These are phyloP conservation scores for Trichoderma brevicompactum DNA, from an alignment of 2,329 filamentous ascomycete species.

Conservation along the genomic window DNA sequence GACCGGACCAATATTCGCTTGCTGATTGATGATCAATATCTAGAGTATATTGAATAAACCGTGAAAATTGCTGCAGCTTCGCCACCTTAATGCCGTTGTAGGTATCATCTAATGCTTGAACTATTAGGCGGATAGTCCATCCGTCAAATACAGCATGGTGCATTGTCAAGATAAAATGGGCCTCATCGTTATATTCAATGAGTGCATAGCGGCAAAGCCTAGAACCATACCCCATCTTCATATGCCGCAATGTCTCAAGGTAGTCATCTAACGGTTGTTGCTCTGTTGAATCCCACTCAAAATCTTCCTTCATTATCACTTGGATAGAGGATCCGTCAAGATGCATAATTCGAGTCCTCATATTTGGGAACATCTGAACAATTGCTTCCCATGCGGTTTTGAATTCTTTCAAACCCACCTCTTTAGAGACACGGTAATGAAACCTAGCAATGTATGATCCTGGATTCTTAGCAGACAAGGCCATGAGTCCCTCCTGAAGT, in stretches of 20 bases:
- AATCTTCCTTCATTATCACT: background rate
- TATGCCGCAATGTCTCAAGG: background rate
- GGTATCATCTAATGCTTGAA: conserved; percentile 22
- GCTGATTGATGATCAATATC: background rate
- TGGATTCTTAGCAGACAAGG: conserved; percentile 23
- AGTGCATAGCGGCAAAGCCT: conserved; percentile 1
- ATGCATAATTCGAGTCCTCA: conserved; percentile 31
- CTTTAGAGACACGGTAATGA: background rate
- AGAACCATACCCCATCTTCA: conserved; percentile 3
- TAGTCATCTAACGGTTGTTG: background rate
- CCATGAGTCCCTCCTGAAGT: conserved; percentile 31
- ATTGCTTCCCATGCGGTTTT: conserved; percentile 28
- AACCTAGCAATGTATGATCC: conserved; percentile 18
- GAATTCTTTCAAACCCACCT: background rate
- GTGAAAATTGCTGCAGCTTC: conserved; percentile 4
- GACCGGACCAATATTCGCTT: conserved; percentile 12
- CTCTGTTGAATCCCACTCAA: background rate
- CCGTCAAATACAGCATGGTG: conserved; percentile 41
- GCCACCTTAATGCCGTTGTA: conserved; percentile 9
- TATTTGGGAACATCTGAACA: background rate
- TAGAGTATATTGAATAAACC: conserved; percentile 13
- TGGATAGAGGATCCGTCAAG: background rate
- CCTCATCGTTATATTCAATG: background rate
- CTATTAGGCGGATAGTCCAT: conserved; percentile 33
- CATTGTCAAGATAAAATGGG: conserved; percentile 34